Conservation (phyloP, 2,329 filamentous ascomycete species). For the Colletotrichum abscissum region DNA sequence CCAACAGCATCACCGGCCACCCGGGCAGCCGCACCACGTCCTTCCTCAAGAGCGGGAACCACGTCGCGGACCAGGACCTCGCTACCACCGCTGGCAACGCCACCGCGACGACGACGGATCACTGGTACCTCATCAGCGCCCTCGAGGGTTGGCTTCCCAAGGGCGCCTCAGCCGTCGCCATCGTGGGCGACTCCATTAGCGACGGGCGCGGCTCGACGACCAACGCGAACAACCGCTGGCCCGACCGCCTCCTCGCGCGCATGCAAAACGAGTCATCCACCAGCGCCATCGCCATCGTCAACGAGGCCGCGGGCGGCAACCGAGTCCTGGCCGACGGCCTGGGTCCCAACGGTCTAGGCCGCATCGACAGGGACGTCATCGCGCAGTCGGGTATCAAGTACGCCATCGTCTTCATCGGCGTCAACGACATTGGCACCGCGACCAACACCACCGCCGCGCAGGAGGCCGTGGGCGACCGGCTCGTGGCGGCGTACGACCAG, state of each 20-base stretch:
- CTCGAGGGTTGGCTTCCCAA: slow-evolving; percentile 64
- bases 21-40: slow-evolving; percentile 70
- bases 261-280: slow-evolving; percentile 53
- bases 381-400: slow-evolving; percentile 65
- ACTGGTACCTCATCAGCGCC: slow-evolving; percentile 70
- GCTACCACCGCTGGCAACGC: slow-evolving; percentile 14
- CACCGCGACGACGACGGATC: slow-evolving; percentile 44
- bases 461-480: slow-evolving; percentile 53
- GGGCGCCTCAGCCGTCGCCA: slow-evolving; percentile 55
- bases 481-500: slow-evolving; percentile 67
- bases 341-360: slow-evolving; percentile 66
- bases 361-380: slow-evolving; percentile 70
- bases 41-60: slow-evolving; percentile 65
- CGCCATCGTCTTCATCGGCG: slow-evolving; percentile 70
- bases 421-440: slow-evolving; percentile 72
- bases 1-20: slow-evolving; percentile 68
- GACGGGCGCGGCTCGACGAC: slow-evolving; percentile 71
- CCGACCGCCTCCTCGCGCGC: slow-evolving; percentile 54
- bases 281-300: slow-evolving; percentile 60
- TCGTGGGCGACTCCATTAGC: slow-evolving; percentile 75
- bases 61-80: slow-evolving; percentile 55
- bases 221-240: slow-evolving; percentile 65
- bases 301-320: slow-evolving; percentile 74
- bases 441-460: slow-evolving; percentile 55
- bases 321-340: slow-evolving; percentile 68